Evolutionary conservation across 768 basidiomycete species (phyloP), one percentile per base, ranked within the genome.

Genomic region (Amanita polypyramis): DNA sequence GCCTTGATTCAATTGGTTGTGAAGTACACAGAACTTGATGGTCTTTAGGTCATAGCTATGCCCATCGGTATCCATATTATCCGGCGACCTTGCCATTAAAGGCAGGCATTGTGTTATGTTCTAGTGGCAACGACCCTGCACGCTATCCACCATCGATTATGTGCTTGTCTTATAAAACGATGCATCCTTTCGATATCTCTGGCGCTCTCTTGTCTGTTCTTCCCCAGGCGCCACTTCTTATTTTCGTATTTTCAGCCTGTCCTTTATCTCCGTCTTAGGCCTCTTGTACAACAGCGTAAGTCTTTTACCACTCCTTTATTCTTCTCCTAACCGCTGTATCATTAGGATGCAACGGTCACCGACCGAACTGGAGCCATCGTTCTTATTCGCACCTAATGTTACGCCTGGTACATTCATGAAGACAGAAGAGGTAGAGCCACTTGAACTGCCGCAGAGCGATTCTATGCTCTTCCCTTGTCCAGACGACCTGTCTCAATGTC

Each of bases 391-490:
- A n/a, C 49, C 49, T 34, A 50, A 43, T 36, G 43, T 50, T 17
- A 50, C 49, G 2, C 49, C 49, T 27, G 37, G 41, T 34, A 50
- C 49, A 12, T 50, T 50, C 23, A 35, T 42, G 47, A 49, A 49
- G 40, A 33, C 32, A 34, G 36, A 50, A 37, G 33, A 43, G n/a
- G 5, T 29, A 20, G 42, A 43, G 21, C 49, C 45, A 60, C 62
- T 61, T 72, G 64, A 55, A 2, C 25, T 43, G 6, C 42, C 41
- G 10, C 41, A 43, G 15, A 37, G 15, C 4, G 41, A 77, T 45
- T 69, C 73, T 14, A 64, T 77, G 30, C 70, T 84, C 56, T 85
- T 85, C 67, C 79, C 82, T 15, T 72, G 75, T 19, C 51, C 67
- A 37, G 62, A 69, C 25, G 65, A 64, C 38, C 52, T 45, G 35